Percentiles rank a stretch among this genome's conserved stretches.
Conservation (phyloP, 2,329 filamentous ascomycete species). For the Hypoxylon sp. region DNA sequence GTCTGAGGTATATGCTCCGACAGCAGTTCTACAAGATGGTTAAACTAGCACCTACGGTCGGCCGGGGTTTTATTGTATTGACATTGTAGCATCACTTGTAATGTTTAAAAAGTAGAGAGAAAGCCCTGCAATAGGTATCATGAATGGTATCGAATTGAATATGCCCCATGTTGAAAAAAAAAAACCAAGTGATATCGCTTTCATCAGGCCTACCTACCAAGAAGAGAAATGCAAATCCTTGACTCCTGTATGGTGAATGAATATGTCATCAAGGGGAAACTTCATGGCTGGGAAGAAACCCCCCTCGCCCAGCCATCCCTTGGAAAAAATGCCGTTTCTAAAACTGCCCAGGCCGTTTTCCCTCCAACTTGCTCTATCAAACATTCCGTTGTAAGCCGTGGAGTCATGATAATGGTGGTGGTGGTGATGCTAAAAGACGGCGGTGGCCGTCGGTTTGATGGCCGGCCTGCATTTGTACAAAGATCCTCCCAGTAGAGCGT, state of each 20-base stretch:
- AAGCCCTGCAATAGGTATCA: conserved; percentile 22
- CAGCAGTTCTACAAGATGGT: conserved; percentile 6
- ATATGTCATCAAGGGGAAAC: conserved; percentile 17
- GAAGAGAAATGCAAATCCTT: conserved; percentile 32
- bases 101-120: neutral
- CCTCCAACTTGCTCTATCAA: conserved; percentile 40
- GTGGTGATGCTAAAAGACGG: conserved; percentile 11
- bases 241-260: conserved; percentile 37
- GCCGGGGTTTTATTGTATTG: conserved; percentile 16
- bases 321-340: conserved; percentile 27
- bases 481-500: conserved; percentile 34
- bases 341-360: conserved; percentile 30
- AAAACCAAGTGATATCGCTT: conserved; percentile 42
- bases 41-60: neutral
- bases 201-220: conserved; percentile 29
- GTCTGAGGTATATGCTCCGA: neutral
- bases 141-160: conserved; percentile 40
- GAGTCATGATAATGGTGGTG: conserved; percentile 32
- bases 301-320: conserved; percentile 24
- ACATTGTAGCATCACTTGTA: conserved; percentile 30
- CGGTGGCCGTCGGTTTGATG: conserved; percentile 15
- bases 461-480: conserved; percentile 39
- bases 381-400: conserved; percentile 37
- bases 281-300: conserved; percentile 10
- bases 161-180: conserved; percentile 25